phyloP scores from a whole-genome alignment of 1,139 yeast genomes.

The Protomyces pachydermus region DNA sequence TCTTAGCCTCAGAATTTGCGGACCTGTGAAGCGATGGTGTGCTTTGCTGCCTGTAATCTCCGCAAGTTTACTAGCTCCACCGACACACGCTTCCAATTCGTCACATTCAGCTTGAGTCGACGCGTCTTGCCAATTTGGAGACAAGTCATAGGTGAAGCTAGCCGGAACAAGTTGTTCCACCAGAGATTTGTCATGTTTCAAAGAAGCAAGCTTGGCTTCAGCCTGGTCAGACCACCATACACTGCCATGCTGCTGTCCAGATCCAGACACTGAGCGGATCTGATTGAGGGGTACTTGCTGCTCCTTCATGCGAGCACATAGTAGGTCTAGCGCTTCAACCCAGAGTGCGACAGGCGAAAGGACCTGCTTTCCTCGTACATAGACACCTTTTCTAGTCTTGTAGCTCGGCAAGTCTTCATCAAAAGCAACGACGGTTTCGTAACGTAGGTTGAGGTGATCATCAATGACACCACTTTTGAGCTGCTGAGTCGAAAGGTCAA shows the following conservation, averaged over 20 bases:
- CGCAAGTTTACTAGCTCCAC: conserved; percentile 64
- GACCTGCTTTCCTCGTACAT: conserved; percentile 50
- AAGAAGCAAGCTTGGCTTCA: conserved; percentile 41
- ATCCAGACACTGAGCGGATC: conserved; percentile 74
- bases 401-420: conserved; percentile 54
- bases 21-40: conserved; percentile 84
- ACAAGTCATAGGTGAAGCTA: conserved; percentile 58
- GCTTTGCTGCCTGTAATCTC: conserved; percentile 76
- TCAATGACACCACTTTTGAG: conserved; percentile 68
- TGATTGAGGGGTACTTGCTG: conserved; percentile 53
- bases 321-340: conserved; percentile 72
- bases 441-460: conserved; percentile 49
- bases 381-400: conserved; percentile 56
- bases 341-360: conserved; percentile 84
- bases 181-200: conserved; percentile 34
- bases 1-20: conserved; percentile 74
- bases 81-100: conserved; percentile 56
- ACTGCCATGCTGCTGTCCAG: conserved; percentile 91
- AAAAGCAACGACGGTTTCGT: conserved; percentile 64
- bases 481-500: conserved; percentile 88
- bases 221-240: conserved; percentile 67
- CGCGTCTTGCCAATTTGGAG: conserved; percentile 96
- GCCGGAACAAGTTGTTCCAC: conserved; percentile 43
- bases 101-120: conserved; percentile 68
- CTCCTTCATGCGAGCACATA: conserved; percentile 52